phyloP scores from a whole-genome alignment of 2,329 filamentous ascomycete genomes.

The Monosporascus sp. region DNA sequence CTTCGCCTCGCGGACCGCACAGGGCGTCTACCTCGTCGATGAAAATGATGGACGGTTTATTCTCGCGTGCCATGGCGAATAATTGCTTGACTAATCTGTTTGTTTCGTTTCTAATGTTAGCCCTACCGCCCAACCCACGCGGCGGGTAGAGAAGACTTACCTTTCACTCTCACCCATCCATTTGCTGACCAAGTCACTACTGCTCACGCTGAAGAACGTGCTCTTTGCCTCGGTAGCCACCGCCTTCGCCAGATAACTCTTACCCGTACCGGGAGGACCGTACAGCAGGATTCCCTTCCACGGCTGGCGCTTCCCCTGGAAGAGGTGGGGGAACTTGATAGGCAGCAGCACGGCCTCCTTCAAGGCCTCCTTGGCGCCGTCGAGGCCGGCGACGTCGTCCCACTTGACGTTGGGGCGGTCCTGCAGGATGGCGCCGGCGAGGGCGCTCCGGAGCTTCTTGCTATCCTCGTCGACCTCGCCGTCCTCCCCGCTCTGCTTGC shows the following conservation, averaged over 20 bases:
- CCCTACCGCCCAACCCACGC: constrained; percentile 1
- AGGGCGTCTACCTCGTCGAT: constrained; percentile 97
- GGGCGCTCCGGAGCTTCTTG: constrained; percentile 89
- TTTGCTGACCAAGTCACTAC: constrained; percentile 94
- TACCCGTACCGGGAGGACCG: constrained; percentile 93
- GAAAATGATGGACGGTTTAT: constrained; percentile 97
- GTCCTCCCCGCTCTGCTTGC: constrained; percentile 46
- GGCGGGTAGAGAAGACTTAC: constrained; percentile 40
- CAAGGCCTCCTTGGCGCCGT: constrained; percentile 89
- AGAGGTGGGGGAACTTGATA: constrained; percentile 96
- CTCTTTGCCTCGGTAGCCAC: constrained; percentile 98
- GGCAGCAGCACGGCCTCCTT: constrained; percentile 97
- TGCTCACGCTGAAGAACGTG: constrained; percentile 98
- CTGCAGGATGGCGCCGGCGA: constrained; percentile 86
- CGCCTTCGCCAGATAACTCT: constrained; percentile 95
- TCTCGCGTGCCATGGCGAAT: constrained; percentile 96
- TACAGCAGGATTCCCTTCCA: constrained; percentile 98
- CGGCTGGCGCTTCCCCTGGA: constrained; percentile 91
- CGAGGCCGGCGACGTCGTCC: constrained; percentile 96
- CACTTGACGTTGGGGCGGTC: constrained; percentile 96
- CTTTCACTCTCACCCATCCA: constrained; percentile 99
- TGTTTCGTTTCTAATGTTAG: constrained; percentile 15
- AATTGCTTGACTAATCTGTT: constrained; percentile 86
- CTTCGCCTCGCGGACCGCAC: constrained; percentile 86
- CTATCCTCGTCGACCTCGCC: constrained; percentile 77